phyloP scores from a whole-genome alignment of 192 early-diverging fungal species.

The Coemansia sp. region DNA sequence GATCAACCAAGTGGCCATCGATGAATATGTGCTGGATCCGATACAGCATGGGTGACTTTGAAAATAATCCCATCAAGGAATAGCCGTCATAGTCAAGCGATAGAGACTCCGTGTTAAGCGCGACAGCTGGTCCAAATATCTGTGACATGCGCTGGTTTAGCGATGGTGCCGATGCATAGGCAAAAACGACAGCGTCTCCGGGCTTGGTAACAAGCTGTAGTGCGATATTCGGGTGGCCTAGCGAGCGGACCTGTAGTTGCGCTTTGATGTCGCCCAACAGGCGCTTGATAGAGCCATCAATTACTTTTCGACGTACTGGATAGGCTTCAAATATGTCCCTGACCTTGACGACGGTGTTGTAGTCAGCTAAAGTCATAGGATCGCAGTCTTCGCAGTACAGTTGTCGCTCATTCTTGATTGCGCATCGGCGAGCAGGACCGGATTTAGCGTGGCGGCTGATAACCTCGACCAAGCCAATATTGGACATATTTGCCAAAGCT shows the following conservation, averaged over 20 bases:
- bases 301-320: constrained; percentile 29
- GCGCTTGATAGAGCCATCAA: constrained; percentile 19
- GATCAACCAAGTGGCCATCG: constrained; percentile 8
- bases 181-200: constrained; percentile 9
- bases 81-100: constrained; percentile 25
- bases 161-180: constrained; percentile 26
- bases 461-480: constrained; percentile 31
- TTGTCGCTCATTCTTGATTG: constrained; percentile 25
- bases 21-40: constrained; percentile 44
- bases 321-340: constrained; percentile 33
- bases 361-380: not conserved
- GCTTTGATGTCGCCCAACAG: constrained; percentile 14
- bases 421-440: constrained; percentile 8
- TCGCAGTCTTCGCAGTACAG: not conserved
- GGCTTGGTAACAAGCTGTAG: constrained; percentile 25
- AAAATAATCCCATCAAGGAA: constrained; percentile 36
- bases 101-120: constrained; percentile 31
- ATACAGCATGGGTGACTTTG: constrained; percentile 20
- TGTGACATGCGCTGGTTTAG: constrained; percentile 44
- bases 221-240: constrained; percentile 32
- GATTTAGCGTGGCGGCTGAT: constrained; percentile 10
- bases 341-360: constrained; percentile 27
- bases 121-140: constrained; percentile 30
- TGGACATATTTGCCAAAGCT: constrained; percentile 50
- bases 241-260: constrained; percentile 28